These are phyloP conservation scores for Biancaea sappan DNA, from an alignment of 306 rosid species.

Conservation along the genomic window DNA sequence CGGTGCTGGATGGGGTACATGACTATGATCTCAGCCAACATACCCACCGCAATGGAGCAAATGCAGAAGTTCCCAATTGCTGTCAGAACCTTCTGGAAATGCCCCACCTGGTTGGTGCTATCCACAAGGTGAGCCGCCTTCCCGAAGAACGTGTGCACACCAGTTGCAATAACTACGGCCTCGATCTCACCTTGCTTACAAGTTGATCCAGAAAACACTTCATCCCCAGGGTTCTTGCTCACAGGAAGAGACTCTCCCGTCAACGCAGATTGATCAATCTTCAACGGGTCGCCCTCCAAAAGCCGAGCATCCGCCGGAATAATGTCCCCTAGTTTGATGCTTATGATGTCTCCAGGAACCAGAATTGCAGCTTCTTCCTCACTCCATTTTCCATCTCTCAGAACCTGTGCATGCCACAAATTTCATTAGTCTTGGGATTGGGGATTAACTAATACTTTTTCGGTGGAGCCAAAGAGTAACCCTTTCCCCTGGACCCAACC, in stretches of 20 bases:
- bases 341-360: slow-evolving; percentile 94
- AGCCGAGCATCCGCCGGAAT: slow-evolving; percentile 98
- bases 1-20: slow-evolving; percentile 95
- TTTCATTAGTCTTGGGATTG: too few relatives aligned
- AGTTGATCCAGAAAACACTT: slow-evolving; percentile 96
- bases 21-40: slow-evolving; percentile 83
- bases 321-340: slow-evolving; percentile 91
- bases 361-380: slow-evolving; percentile 93
- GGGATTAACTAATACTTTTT: too few relatives aligned
- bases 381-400: slow-evolving; percentile 93
- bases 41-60: slow-evolving; percentile 88
- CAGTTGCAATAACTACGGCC: slow-evolving; percentile 95
- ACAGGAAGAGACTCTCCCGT: slow-evolving; percentile 99
- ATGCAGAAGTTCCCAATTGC: slow-evolving; percentile 98
- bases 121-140: slow-evolving; percentile 99
- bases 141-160: slow-evolving; percentile 98
- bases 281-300: slow-evolving; percentile 95
- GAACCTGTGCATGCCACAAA: slow-evolving; percentile 55
- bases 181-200: slow-evolving; percentile 98
- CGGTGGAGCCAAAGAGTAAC: too few relatives aligned
- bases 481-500: too few relatives aligned
- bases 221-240: slow-evolving; percentile 88
- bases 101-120: slow-evolving; percentile 97
- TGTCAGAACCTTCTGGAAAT: slow-evolving; percentile 88
- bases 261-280: slow-evolving; percentile 91